Percentiles rank a stretch among this genome's conserved stretches.
Conservation (phyloP, 139 green algal species). For the Chlamydomonas sp. region DNA sequence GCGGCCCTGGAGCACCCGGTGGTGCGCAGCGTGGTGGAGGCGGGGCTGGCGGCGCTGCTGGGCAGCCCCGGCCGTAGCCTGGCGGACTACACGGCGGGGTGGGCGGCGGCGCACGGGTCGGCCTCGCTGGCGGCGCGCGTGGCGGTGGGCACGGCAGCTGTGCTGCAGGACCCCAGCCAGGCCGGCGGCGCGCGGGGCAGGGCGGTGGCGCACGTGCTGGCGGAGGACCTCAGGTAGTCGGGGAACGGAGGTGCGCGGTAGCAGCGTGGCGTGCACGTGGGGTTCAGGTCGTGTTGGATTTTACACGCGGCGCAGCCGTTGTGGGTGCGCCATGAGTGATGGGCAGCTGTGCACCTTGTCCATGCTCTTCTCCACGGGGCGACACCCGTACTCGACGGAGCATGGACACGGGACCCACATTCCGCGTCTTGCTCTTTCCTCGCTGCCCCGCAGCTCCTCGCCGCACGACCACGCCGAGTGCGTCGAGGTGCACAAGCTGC, state of each 20-base stretch:
- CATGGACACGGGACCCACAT: neutral
- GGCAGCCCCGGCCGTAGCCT: constrained; percentile 27
- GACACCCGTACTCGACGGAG: neutral
- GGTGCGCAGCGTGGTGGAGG: constrained; percentile 56
- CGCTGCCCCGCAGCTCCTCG: neutral
- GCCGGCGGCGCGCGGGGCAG: constrained; percentile 9
- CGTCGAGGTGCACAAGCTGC: constrained; percentile 58
- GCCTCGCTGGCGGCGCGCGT: constrained; percentile 54
- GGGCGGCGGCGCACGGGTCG: constrained; percentile 40
- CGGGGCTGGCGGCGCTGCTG: constrained; percentile 58
- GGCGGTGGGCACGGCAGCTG: constrained; percentile 58
- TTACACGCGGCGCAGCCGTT: neutral
- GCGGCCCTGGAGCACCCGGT: constrained; percentile 14
- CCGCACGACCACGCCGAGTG: constrained; percentile 45
- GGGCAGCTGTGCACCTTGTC: neutral
- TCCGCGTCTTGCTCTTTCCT: neutral
- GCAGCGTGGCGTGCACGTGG: neutral
- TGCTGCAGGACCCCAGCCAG: constrained; percentile 37
- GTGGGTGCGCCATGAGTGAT: neutral
- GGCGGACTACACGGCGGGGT: constrained; percentile 45
- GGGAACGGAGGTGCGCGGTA: neutral
- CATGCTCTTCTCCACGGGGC: neutral
- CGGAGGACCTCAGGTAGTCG: constrained; percentile 2
- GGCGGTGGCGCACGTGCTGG: constrained; percentile 32
- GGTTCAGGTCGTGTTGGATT: neutral